Base-by-base conservation (phyloP, 1,284 basidiomycete genomes). In the Apiotrichum montevideense region DNA sequence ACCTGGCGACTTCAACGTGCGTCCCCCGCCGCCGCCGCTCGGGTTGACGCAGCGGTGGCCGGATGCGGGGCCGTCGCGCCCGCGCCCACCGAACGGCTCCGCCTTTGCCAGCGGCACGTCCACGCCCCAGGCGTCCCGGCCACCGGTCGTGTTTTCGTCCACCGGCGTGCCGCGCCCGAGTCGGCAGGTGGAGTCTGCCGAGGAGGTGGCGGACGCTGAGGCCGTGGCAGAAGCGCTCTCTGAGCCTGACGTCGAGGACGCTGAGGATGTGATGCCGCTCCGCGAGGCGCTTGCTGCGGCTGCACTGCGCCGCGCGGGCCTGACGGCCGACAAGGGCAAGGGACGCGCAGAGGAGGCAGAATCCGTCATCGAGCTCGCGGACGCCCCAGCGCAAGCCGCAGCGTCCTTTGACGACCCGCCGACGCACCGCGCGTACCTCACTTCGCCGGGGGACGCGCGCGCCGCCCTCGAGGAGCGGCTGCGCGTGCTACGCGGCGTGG, bases 381-480 rank as follows among this genome's bases (percentile, higher is more conserved):
- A 10, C 14, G 35, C 10, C 5, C 32, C 6, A n/a, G n/a, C 48
- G 39, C 21, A 35, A 9, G 6, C 3, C 32, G 45, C 21, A 21
- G 21, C 46, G 14, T 46, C 52, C 8, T 61, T 54, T 21, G 54
- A 54, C 29, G 54, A 54, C 14, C 39, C 49, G 37, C 58, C 51
- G 11, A 62, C 54, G 1, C 59, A 52, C 51, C 50, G 49, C 32
- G 55, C 59, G 9, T 57, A 51, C 51, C 58, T 65, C 40, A 21
- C 21, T 21, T 21, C 21, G 21, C 21, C 21, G 21, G 55, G 57
- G 35, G 61, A 39, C 4, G 55, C 48, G 41, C 79, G 88, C 48
- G 46, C 51, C 1, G 86, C 86, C 4, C 87, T 94, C 48, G 87
- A 92, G 62, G 88, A 91, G 71, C 81, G 90, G 56, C 76, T 94